phyloP scores from a whole-genome alignment of 352 stramenopile genomes.

The Globisporangium yorkense region DNA sequence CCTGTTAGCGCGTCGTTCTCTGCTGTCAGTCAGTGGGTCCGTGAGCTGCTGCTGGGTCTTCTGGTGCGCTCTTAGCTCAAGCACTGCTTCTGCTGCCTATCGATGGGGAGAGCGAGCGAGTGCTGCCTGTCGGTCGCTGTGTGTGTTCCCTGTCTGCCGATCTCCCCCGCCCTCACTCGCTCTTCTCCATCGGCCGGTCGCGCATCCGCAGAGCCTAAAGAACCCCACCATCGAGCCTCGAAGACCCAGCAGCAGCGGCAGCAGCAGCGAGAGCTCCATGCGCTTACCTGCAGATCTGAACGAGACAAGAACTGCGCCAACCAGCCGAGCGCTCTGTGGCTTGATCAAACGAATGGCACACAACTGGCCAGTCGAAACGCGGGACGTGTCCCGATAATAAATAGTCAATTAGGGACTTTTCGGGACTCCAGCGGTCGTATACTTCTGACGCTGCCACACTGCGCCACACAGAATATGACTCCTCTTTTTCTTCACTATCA shows the following conservation, averaged over 20 bases:
- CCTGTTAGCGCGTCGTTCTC: conserved; percentile 15
- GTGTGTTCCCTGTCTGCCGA: background rate
- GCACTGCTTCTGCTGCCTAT: background rate
- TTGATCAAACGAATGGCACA: background rate
- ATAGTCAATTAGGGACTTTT: too few relatives aligned
- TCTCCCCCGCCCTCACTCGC: background rate
- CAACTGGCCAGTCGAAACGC: background rate
- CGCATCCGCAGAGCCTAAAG: too few relatives aligned
- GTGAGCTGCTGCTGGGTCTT: background rate
- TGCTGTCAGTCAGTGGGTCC: background rate
- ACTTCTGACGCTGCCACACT: too few relatives aligned
- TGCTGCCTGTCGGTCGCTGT: background rate
- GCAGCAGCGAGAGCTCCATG: background rate
- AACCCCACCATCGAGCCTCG: too few relatives aligned
- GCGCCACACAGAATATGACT: too few relatives aligned
- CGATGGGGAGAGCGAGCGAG: background rate
- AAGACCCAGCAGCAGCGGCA: too few relatives aligned
- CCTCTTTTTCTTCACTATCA: too few relatives aligned
- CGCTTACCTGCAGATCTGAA: conserved; percentile 71
- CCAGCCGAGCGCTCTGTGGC: background rate
- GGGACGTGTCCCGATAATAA: too few relatives aligned
- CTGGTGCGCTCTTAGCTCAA: background rate
- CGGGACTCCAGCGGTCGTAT: too few relatives aligned
- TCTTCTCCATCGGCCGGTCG: too few relatives aligned
- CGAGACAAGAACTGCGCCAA: conserved; percentile 72